These are phyloP conservation scores for Coriaria nepalensis DNA, from an alignment of 306 rosid species.

Conservation along the genomic window DNA sequence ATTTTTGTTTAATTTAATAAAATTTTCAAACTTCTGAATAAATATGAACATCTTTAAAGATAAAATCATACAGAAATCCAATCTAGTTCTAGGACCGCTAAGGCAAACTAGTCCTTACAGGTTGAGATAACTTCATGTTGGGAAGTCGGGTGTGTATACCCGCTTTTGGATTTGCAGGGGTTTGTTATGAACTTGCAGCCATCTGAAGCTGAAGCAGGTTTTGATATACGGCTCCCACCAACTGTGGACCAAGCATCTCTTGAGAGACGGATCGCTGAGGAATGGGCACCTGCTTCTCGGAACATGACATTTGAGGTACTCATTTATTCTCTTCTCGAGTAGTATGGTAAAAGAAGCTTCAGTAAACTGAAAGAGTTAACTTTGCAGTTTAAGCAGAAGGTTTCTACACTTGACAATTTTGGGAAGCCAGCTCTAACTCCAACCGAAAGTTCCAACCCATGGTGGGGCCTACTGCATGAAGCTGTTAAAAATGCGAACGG, in stretches of 20 bases:
- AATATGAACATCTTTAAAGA: too few relatives aligned
- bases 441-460: constrained; percentile 67
- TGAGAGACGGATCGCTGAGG: constrained; percentile 53
- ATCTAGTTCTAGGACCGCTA: too few relatives aligned
- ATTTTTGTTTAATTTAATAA: too few relatives aligned
- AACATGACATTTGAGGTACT: constrained; percentile 86
- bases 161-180: too few relatives aligned
- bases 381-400: constrained; percentile 68
- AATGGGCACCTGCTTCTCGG: constrained; percentile 63
- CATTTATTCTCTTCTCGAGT: too few relatives aligned
- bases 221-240: constrained; percentile 84
- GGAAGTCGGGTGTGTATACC: too few relatives aligned
- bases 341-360: not conserved
- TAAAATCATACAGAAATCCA: too few relatives aligned
- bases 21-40: too few relatives aligned
- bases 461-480: constrained; percentile 77
- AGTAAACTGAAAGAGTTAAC: too few relatives aligned
- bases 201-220: constrained; percentile 97
- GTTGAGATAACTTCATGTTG: too few relatives aligned
- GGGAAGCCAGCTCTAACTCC: constrained; percentile 58
- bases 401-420: constrained; percentile 20
- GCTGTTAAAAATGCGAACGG: constrained; percentile 65
- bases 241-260: constrained; percentile 26
- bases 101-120: too few relatives aligned
- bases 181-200: constrained; percentile 98